These are phyloP conservation scores for Zelonia costaricensis DNA, from an alignment of 208 protist species.

Conservation along the genomic window DNA sequence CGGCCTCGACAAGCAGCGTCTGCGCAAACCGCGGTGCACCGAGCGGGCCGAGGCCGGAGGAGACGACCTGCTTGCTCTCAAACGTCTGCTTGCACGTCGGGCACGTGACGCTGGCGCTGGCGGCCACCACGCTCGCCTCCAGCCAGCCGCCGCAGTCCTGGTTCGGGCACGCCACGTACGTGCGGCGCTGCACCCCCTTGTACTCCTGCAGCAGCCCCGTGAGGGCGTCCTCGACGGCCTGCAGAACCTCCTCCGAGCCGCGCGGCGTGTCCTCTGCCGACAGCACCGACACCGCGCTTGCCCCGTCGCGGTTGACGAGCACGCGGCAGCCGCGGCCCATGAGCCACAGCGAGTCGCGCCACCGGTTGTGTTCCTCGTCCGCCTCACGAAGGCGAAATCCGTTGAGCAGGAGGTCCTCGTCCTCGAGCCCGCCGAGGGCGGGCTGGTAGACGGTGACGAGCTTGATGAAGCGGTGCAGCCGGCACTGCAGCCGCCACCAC, in stretches of 20 bases:
- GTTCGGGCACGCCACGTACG: conserved; percentile 64
- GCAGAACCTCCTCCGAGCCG: conserved; percentile 61
- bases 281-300: conserved; percentile 57
- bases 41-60: conserved; percentile 31
- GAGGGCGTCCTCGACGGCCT: conserved; percentile 58
- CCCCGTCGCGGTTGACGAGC: conserved; percentile 73
- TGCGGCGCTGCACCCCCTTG: conserved; percentile 54
- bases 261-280: conserved; percentile 52
- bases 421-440: conserved; percentile 19
- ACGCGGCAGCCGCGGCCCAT: conserved; percentile 54
- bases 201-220: conserved; percentile 69
- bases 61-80: conserved; percentile 46
- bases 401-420: conserved; percentile 58
- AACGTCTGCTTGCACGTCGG: conserved; percentile 54
- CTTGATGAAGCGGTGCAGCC: conserved; percentile 59
- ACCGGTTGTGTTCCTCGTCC: conserved; percentile 86
- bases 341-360: conserved; percentile 88
- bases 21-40: conserved; percentile 40
- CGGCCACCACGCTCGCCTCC: conserved; percentile 45
- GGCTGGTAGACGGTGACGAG: conserved; percentile 71
- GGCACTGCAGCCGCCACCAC: conserved; percentile 85
- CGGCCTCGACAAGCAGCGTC: conserved; percentile 47
- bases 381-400: conserved; percentile 71
- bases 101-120: conserved; percentile 48
- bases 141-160: conserved; percentile 71